Conservation (phyloP, 2,329 filamentous ascomycete genomes). For the Sordariomycetes sp. region DNA sequence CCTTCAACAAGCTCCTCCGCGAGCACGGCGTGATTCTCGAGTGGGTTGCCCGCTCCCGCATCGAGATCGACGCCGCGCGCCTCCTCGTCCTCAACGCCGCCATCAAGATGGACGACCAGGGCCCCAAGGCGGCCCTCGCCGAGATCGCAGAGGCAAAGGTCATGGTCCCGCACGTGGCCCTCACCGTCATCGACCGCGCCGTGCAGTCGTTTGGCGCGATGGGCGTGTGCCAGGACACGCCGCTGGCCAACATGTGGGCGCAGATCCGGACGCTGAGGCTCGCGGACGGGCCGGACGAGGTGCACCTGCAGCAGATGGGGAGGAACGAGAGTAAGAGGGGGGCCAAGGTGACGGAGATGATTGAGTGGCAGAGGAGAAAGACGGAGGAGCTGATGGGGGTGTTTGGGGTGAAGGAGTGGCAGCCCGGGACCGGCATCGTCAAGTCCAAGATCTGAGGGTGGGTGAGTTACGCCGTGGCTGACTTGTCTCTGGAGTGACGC, state of each 20-base stretch:
- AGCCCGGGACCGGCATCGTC: slow-evolving; percentile 40
- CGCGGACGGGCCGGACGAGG: slow-evolving; percentile 93
- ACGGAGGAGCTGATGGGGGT: slow-evolving; percentile 52
- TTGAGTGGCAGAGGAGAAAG: slow-evolving; percentile 51
- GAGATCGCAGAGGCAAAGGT: slow-evolving; percentile 96
- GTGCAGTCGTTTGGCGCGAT: slow-evolving; percentile 86
- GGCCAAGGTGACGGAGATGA: slow-evolving; percentile 43
- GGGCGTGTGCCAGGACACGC: slow-evolving; percentile 89
- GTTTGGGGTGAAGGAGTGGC: slow-evolving; percentile 30
- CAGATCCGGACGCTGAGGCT: slow-evolving; percentile 69
- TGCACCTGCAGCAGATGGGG: slow-evolving; percentile 73
- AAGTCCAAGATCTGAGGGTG: slow-evolving; percentile 28
- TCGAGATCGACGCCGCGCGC: slow-evolving; percentile 88
- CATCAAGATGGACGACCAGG: slow-evolving; percentile 80
- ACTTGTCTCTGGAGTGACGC: no score
- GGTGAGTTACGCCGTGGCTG: no score
- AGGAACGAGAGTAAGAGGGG: slow-evolving; percentile 67
- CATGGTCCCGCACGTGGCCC: slow-evolving; percentile 66
- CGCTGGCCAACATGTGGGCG: slow-evolving; percentile 74
- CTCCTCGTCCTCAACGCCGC: slow-evolving; percentile 89
- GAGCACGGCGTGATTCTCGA: slow-evolving; percentile 92
- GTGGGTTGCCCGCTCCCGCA: slow-evolving; percentile 81
- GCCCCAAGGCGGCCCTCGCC: slow-evolving; percentile 79
- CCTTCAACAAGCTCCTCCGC: slow-evolving; percentile 76
- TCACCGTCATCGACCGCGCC: slow-evolving; percentile 85